phyloP scores from a whole-genome alignment of 352 stramenopile genomes.

The Phytopythium cucurbitacearum region DNA sequence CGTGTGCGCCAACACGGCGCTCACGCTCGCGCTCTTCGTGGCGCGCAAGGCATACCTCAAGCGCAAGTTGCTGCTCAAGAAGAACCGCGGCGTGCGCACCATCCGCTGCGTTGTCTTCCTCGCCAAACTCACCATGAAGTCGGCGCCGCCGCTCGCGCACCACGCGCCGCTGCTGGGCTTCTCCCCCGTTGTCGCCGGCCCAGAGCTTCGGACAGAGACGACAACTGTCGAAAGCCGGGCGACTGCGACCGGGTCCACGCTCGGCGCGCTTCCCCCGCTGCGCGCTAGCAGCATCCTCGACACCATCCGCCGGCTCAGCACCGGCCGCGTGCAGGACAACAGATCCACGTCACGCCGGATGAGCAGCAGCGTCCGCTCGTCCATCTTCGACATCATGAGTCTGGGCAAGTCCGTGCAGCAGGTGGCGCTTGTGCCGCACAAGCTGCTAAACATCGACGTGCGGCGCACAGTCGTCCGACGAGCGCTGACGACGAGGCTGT shows the following conservation, averaged over 20 bases:
- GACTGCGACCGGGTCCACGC: no score
- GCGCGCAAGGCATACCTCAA: constrained; percentile 26
- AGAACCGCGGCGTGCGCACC: constrained; percentile 18
- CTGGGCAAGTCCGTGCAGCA: constrained; percentile 11
- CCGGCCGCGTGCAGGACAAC: no score
- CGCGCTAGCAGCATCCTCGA: no score
- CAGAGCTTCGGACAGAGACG: no score
- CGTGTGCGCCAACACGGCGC: constrained; percentile 34
- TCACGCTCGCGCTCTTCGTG: constrained; percentile 34
- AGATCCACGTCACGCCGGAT: no score
- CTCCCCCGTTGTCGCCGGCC: no score
- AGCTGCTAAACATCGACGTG: constrained; percentile 19
- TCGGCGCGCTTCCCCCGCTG: no score
- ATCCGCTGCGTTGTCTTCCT: constrained; percentile 32
- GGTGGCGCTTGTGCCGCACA: constrained; percentile 28
- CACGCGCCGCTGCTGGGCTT: no score
- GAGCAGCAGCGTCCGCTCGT: no score
- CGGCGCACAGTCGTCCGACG: constrained; percentile 12
- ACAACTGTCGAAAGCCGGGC: no score
- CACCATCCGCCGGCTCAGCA: no score
- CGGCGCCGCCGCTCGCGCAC: background rate
- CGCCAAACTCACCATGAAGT: constrained; percentile 20
- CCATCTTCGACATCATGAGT: no score
- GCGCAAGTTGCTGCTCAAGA: constrained; percentile 18
- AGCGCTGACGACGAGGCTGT: background rate